Percentiles rank a stretch among this genome's conserved stretches.
Conservation (phyloP, 1,284 basidiomycete species). For the Ganoderma lucidum region DNA sequence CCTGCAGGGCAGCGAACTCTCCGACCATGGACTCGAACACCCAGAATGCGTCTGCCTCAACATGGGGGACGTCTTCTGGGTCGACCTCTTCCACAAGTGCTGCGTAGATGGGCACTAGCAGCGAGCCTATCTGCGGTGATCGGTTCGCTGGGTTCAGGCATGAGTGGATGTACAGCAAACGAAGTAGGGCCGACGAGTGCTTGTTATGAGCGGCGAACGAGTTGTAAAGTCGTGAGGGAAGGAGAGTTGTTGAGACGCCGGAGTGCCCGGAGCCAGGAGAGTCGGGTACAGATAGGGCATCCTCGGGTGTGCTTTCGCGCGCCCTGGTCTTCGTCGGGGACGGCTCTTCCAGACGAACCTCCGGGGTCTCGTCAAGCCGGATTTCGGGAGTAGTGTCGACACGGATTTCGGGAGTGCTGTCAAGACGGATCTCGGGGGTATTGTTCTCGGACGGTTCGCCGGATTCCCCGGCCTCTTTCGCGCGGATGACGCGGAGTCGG, state of each 20-base stretch:
- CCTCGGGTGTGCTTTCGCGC: constrained; percentile 40
- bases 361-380: constrained; percentile 46
- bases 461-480: constrained; percentile 35
- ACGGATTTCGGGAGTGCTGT: constrained; percentile 57
- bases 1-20: constrained; percentile 76
- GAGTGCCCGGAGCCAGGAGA: constrained; percentile 43
- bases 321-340: constrained; percentile 24
- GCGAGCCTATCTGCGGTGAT: constrained; percentile 70
- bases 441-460: constrained; percentile 25
- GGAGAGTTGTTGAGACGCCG: constrained; percentile 54
- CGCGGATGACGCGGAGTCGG: constrained; percentile 58
- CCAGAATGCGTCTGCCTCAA: constrained; percentile 85
- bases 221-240: constrained; percentile 55
- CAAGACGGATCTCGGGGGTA: constrained; percentile 58
- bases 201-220: constrained; percentile 59
- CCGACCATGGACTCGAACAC: constrained; percentile 76
- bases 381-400: constrained; percentile 46
- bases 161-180: constrained; percentile 75
- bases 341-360: constrained; percentile 33
- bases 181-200: constrained; percentile 72
- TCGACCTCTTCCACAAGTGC: constrained; percentile 69
- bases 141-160: constrained; percentile 76
- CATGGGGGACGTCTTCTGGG: constrained; percentile 65
- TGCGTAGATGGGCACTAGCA: constrained; percentile 74
- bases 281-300: constrained; percentile 42